phyloP scores from a whole-genome alignment of 805 yeast species.

The Cyberlindnera euphorbiiphila region DNA sequence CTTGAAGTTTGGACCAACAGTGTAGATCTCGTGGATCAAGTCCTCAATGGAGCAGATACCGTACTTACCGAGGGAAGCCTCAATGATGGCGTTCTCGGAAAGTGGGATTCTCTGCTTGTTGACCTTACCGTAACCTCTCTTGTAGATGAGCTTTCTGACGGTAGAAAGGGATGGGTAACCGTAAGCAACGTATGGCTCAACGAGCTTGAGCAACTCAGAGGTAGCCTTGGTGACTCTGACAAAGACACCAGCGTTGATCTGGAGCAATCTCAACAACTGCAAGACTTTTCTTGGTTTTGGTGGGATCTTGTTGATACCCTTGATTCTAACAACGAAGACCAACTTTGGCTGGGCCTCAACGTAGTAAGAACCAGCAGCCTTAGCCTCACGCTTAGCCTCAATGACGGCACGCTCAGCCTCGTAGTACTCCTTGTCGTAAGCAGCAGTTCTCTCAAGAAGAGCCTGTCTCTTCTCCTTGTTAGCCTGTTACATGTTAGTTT shows the following conservation, averaged over 20 bases:
- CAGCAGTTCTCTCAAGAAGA: conserved; percentile 91
- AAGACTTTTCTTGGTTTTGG: conserved; percentile 99
- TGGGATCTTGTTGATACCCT: conserved; percentile 98
- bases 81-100: conserved; percentile 83
- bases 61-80: conserved; percentile 85
- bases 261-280: conserved; percentile 89
- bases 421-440: conserved; percentile 92
- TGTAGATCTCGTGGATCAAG: conserved; percentile 92
- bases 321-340: conserved; percentile 95
- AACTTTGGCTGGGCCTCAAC: conserved; percentile 93
- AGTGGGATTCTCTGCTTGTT: conserved; percentile 94
- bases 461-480: conserved; percentile 59
- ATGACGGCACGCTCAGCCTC: conserved; percentile 86
- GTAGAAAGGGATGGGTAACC: conserved; percentile 95
- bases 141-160: conserved; percentile 89
- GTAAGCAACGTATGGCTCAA: conserved; percentile 95
- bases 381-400: conserved; percentile 88
- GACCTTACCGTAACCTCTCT: conserved; percentile 97
- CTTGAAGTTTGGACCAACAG: conserved; percentile 98
- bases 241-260: conserved; percentile 92
- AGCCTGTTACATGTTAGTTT: conserved; percentile 33
- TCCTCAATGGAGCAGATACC: conserved; percentile 91
- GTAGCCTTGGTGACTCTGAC: conserved; percentile 96
- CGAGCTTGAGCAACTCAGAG: conserved; percentile 83
- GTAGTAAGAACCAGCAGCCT: conserved; percentile 90